A percentile compares a stretch with the other conserved stretches of the same genome.
phyloP scores from a whole-genome alignment of 2,329 filamentous ascomycete species.

The Sporothrix sp. region DNA sequence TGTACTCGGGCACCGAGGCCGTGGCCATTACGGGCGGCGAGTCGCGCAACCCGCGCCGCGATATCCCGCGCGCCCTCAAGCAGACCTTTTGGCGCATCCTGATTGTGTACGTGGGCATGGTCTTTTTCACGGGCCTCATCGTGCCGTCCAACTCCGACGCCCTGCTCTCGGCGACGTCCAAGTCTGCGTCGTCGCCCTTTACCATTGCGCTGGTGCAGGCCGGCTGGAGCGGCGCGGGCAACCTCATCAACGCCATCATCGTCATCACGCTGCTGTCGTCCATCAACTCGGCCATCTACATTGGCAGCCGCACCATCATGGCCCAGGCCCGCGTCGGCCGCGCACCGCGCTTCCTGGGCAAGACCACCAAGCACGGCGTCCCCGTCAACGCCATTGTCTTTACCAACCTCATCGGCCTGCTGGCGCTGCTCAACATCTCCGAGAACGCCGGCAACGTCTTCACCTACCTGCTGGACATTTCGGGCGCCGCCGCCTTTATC shows the following conservation, averaged over 20 bases:
- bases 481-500: constrained; percentile 58
- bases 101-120: constrained; percentile 24
- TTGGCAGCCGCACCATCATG: constrained; percentile 49
- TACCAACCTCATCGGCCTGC: constrained; percentile 53
- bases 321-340: constrained; percentile 49
- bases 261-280: constrained; percentile 61
- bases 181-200: constrained; percentile 44
- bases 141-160: constrained; percentile 23
- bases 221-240: constrained; percentile 55
- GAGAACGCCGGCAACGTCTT: constrained; percentile 46
- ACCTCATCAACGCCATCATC: constrained; percentile 67
- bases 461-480: constrained; percentile 63
- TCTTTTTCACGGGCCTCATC: constrained; percentile 24
- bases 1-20: constrained; percentile 21
- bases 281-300: constrained; percentile 54
- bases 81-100: constrained; percentile 24
- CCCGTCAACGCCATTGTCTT: constrained; percentile 51
- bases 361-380: constrained; percentile 40
- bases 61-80: constrained; percentile 18
- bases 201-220: constrained; percentile 59
- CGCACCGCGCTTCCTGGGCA: constrained; percentile 45
- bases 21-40: constrained; percentile 19
- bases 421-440: constrained; percentile 31
- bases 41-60: constrained; percentile 16
- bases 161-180: constrained; percentile 24